Percentiles rank a stretch among this genome's conserved stretches.
Evolutionary conservation across 2,329 filamentous ascomycete genomes (phyloP).

Genomic region (Corniculantispora saksenae): DNA sequence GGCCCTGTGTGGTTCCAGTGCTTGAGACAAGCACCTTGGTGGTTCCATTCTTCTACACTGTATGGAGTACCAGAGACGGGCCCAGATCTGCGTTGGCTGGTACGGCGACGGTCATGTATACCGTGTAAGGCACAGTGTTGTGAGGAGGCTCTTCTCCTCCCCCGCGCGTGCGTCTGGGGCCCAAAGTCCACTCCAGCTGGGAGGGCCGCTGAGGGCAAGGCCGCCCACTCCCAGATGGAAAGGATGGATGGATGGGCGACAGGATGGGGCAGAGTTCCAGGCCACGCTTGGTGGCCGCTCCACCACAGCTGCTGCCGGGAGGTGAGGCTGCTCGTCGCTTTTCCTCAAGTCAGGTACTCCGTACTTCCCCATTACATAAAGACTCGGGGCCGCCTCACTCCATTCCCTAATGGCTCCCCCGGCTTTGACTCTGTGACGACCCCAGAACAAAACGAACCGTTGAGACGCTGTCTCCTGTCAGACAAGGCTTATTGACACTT

Average conservation of each 20-base stretch:
- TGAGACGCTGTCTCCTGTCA: constrained; percentile 6
- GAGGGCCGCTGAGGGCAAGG: neutral
- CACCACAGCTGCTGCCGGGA: neutral
- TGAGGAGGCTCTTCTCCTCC: neutral
- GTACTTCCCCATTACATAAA: constrained; percentile 26
- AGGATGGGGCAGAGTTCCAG: constrained; percentile 18
- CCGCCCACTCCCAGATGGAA: constrained; percentile 10
- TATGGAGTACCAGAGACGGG: neutral
- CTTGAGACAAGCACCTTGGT: neutral
- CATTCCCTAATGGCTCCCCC: neutral
- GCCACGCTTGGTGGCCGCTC: constrained; percentile 12
- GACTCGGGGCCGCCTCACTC: constrained; percentile 16
- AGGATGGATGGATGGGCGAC: neutral
- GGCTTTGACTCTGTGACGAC: constrained; percentile 16
- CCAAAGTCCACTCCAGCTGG: neutral
- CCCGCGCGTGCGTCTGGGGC: constrained; percentile 9
- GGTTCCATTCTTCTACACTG: constrained; percentile 5
- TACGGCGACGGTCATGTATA: neutral
- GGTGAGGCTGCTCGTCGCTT: constrained; percentile 4
- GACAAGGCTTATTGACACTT: neutral
- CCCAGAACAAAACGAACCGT: constrained; percentile 4
- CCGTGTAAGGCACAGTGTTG: neutral
- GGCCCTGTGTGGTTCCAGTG: constrained; percentile 4
- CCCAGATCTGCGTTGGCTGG: too few species aligned
- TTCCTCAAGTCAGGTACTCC: constrained; percentile 5